Evolutionary conservation across 176 grass and related monocot genomes (phyloP), one percentile per base, ranked within the genome.

Genomic region (Triticum monococcum): DNA sequence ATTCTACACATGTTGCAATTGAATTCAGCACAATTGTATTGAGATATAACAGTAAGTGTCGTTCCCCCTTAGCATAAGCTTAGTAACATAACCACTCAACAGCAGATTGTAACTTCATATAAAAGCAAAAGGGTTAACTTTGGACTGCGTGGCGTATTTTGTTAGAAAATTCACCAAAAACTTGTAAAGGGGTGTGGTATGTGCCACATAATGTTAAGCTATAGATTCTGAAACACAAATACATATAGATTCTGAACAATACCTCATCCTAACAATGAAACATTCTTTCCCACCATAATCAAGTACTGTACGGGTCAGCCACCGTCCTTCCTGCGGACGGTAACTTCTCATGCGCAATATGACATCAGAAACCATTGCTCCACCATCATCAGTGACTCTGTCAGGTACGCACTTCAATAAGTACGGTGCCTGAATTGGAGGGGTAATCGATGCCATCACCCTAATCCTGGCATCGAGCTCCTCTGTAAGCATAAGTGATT

Each of bases 341-440:
- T 95, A 95, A 12, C 85, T 68, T 70, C 88, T 95, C 86, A 89
- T 95, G 72, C 84, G 86, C 75, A 98, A 83, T 90, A 98, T 88
- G 73, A 98, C 91, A 79, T 98, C 96, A 87, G 91, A 98, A 92
- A 98, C 86, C 93, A 98, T 98, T 26, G 93, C 93, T 43, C 96
- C 96, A 16, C 89, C 45, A 64, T 98, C 93, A 92, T 98, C 96
- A 72, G 96, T 98, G 45, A 98, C 93, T 82, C 79, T 86, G 88
- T 98, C 96, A 52, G 96, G 88, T 67, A 98, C 93, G 78, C 91
- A 98, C 84, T 98, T 98, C 61, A 98, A 68, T 59, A 98, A 71
- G 82, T 95, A 98, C 16, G 93, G 86, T 28, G 93, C 96, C 83
- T 95, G 96, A 89, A 95, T 54, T 72, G 96, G 96, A 38, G 93